These are phyloP conservation scores for Waltergamsia citrina DNA, from an alignment of 2,329 filamentous ascomycete genomes.

Conservation along the genomic window DNA sequence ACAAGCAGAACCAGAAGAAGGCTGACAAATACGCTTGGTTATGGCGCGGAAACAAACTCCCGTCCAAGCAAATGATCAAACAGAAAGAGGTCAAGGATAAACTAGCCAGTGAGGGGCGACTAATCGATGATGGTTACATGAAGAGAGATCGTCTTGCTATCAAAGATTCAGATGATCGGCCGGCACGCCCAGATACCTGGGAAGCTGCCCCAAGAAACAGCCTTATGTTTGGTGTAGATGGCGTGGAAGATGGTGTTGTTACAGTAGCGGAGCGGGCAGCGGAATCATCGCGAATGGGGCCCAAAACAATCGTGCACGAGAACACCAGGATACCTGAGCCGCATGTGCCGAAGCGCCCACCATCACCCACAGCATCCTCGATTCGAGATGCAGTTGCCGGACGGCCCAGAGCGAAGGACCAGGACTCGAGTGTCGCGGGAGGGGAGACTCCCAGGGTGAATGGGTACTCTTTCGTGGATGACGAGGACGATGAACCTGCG, in stretches of 20 bases:
- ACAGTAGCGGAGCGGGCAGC: conserved; percentile 63
- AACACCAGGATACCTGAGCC: conserved; percentile 69
- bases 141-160: conserved; percentile 52
- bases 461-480: conserved; percentile 90
- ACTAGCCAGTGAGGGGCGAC: conserved; percentile 31
- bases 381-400: conserved; percentile 79
- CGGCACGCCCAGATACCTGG: conserved; percentile 71
- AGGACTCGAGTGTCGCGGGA: conserved; percentile 44
- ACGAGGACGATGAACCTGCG: conserved; percentile 49
- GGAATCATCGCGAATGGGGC: conserved; percentile 60
- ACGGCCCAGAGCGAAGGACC: conserved; percentile 50
- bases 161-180: conserved; percentile 58
- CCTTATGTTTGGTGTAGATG: conserved; percentile 76
- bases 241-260: conserved; percentile 46
- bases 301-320: conserved; percentile 68
- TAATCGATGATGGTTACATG: conserved; percentile 45
- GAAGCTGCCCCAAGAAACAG: conserved; percentile 65
- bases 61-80: conserved; percentile 65
- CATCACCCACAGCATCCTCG: conserved; percentile 77
- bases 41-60: conserved; percentile 81
- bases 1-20: conserved; percentile 79
- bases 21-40: conserved; percentile 84
- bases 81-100: conserved; percentile 53
- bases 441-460: conserved; percentile 86
- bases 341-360: conserved; percentile 36